These are phyloP conservation scores for Populus hybrid DNA, from an alignment of 441 rosid genomes.

Conservation along the genomic window DNA sequence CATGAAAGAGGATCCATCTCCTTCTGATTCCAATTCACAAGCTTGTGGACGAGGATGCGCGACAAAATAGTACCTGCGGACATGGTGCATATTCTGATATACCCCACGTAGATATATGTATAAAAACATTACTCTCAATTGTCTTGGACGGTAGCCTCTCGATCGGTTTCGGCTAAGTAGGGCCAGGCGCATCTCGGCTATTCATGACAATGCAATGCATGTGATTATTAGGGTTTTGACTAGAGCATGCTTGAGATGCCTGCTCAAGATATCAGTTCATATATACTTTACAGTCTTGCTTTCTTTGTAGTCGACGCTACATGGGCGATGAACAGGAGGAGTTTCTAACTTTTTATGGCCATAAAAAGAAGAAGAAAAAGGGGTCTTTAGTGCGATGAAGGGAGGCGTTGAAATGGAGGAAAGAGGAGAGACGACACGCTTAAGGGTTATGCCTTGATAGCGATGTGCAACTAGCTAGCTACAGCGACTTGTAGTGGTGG, in stretches of 20 bases:
- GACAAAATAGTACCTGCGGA: constrained; percentile 1
- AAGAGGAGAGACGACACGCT: neutral
- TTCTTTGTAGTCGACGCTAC: no score
- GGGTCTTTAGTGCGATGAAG: neutral
- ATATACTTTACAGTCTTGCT: no score
- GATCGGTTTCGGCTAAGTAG: neutral
- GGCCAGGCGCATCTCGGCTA: no score
- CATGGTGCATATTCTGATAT: neutral
- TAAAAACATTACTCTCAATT: no score
- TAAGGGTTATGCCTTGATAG: neutral
- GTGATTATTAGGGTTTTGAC: no score
- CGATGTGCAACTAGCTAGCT: neutral
- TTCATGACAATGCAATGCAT: no score
- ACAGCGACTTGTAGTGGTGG: neutral
- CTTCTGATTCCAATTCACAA: neutral
- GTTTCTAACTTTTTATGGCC: neutral
- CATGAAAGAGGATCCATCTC: neutral
- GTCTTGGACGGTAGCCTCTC: neutral
- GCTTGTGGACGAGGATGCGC: neutral
- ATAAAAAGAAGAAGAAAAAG: neutral
- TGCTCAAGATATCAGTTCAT: no score
- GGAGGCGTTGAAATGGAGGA: constrained; percentile 6
- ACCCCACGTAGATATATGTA: no score
- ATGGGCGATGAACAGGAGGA: neutral
- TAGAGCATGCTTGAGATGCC: neutral